A percentile compares a stretch with the other conserved stretches of the same genome.
These are phyloP conservation scores for Lasiosphaeriaceae sp. DNA, from an alignment of 495 filamentous ascomycete genomes.

Conservation along the genomic window DNA sequence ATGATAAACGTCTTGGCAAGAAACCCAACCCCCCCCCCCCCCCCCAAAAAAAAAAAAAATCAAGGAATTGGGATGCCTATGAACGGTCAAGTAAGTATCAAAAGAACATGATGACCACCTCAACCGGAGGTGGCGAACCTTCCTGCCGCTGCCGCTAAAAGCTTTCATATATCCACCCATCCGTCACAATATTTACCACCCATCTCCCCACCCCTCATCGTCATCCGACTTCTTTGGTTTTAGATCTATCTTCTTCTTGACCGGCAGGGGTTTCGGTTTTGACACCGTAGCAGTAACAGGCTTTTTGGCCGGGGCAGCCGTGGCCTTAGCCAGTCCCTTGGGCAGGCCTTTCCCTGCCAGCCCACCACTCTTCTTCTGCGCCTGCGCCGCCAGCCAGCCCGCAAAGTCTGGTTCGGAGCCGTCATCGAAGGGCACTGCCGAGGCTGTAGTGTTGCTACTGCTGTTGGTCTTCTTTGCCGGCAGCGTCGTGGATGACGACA, in stretches of 20 bases:
- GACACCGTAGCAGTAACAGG: constrained; percentile 10
- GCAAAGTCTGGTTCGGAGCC: constrained; percentile 89
- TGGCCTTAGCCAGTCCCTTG: constrained; percentile 65
- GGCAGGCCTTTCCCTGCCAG: constrained; percentile 54
- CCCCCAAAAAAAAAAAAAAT: no score
- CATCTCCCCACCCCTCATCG: constrained; percentile 67
- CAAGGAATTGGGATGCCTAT: no score
- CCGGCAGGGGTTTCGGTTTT: constrained; percentile 22
- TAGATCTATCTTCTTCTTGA: constrained; percentile 49
- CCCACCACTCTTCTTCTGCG: constrained; percentile 59
- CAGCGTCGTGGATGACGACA: constrained; percentile 31
- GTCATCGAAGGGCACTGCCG: constrained; percentile 65
- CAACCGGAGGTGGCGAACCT: no score
- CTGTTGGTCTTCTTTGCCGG: constrained; percentile 21
- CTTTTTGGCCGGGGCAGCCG: constrained; percentile 22
- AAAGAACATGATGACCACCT: no score
- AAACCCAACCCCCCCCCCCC: no score
- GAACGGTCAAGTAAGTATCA: no score
- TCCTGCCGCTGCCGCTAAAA: neutral
- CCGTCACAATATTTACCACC: constrained; percentile 44
- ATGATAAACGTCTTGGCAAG: no score
- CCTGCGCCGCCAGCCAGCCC: constrained; percentile 84
- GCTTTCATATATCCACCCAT: neutral
- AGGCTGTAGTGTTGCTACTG: constrained; percentile 11
- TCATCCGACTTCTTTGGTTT: constrained; percentile 52